These are phyloP conservation scores for Ambrosia artemisiifolia DNA, from an alignment of 129 eudicot genomes.

Conservation along the genomic window DNA sequence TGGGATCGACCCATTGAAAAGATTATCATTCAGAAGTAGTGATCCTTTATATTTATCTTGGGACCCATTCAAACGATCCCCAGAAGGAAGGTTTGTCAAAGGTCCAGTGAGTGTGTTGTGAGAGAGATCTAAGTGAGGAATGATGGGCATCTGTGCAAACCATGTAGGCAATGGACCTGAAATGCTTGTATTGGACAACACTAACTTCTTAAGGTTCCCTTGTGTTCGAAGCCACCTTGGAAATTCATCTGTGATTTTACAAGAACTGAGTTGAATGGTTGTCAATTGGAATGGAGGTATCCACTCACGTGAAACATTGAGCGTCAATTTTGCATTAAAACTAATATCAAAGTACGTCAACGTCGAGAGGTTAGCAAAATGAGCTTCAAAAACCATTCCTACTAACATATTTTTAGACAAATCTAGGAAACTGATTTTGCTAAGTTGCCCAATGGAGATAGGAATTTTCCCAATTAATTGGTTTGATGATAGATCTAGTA, in stretches of 20 bases:
- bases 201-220: not conserved
- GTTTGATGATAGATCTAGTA: slow-evolving; percentile 7
- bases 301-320: slow-evolving; percentile 10
- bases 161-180: slow-evolving; percentile 14
- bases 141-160: not conserved
- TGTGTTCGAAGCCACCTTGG: slow-evolving; percentile 31
- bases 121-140: slow-evolving; percentile 23
- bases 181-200: slow-evolving; percentile 19
- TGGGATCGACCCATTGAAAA: slow-evolving; percentile 15
- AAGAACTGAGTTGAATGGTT: not conserved
- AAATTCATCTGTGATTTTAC: slow-evolving; percentile 5
- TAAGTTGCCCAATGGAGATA: slow-evolving; percentile 13
- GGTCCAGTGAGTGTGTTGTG: slow-evolving; percentile 16
- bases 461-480: not conserved
- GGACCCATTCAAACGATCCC: not conserved
- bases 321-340: not conserved
- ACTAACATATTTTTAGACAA: not conserved
- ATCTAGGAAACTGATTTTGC: not conserved
- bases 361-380: slow-evolving; percentile 3
- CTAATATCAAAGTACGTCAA: not conserved
- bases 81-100: slow-evolving; percentile 1
- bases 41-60: not conserved
- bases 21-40: slow-evolving; percentile 5
- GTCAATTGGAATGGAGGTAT: slow-evolving; percentile 3
- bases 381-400: slow-evolving; percentile 13